Conservation (phyloP, 2,329 filamentous ascomycete species). For the Paraphaeosphaeria minitans region DNA sequence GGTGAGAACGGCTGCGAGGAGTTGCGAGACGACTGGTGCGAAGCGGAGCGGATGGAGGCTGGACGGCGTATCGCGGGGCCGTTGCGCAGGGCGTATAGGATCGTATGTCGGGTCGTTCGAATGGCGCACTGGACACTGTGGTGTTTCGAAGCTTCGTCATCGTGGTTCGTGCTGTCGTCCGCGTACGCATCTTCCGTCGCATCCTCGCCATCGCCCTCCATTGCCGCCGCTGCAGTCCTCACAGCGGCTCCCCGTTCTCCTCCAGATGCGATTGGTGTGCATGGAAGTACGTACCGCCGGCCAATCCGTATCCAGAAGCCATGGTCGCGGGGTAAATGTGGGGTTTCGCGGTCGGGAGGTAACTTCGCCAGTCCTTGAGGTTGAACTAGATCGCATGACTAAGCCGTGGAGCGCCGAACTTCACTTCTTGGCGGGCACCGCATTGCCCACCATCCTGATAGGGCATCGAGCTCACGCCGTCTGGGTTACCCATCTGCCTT, state of each 20-base stretch:
- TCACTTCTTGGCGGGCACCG: neutral
- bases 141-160: neutral
- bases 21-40: neutral
- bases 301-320: conserved; percentile 82
- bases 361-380: conserved; percentile 27
- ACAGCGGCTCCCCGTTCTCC: conserved; percentile 1
- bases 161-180: conserved; percentile 10
- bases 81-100: too few relatives aligned
- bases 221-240: conserved; percentile 11
- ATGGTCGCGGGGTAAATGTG: conserved; percentile 56
- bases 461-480: neutral
- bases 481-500: neutral
- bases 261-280: neutral
- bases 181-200: conserved; percentile 9
- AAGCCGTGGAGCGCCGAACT: neutral
- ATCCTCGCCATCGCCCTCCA: conserved; percentile 17
- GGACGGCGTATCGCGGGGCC: too few relatives aligned
- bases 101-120: too few relatives aligned
- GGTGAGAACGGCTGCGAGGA: neutral
- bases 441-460: neutral
- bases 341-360: conserved; percentile 22
- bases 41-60: neutral
- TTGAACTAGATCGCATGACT: conserved; percentile 16
- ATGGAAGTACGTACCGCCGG: conserved; percentile 67
- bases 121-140: neutral